Evolutionary conservation across 192 early-diverging fungal species (phyloP).

Genomic region (Umbelopsis isabellina): DNA sequence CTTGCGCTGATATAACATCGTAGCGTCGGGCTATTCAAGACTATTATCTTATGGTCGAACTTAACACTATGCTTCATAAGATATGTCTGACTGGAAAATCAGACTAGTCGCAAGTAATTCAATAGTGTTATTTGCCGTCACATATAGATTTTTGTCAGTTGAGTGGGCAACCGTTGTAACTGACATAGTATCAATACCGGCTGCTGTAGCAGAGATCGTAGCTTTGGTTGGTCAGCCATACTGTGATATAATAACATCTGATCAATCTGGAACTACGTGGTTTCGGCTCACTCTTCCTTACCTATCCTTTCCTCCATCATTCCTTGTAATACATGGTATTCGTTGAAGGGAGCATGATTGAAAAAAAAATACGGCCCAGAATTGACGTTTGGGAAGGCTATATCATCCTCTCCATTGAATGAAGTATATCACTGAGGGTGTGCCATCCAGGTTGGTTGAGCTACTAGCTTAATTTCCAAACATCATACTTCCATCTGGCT

Average conservation of each 20-base stretch:
- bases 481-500: constrained; percentile 23
- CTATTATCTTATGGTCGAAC: background rate
- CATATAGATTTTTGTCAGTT: background rate
- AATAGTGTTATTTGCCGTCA: background rate
- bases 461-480: constrained; percentile 20
- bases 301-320: background rate
- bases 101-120: background rate
- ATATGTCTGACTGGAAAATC: background rate
- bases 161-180: background rate
- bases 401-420: constrained; percentile 3
- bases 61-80: background rate
- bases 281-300: constrained; percentile 11
- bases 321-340: background rate
- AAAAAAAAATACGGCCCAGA: constrained; percentile 1
- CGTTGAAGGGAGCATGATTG: background rate
- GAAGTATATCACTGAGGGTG: background rate
- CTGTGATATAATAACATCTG: background rate
- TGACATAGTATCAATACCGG: background rate
- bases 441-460: constrained; percentile 20
- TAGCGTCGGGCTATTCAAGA: background rate
- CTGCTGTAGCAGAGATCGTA: constrained; percentile 19
- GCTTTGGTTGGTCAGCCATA: constrained; percentile 13
- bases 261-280: constrained; percentile 18
- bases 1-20: background rate
- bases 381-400: constrained; percentile 16